Conservation (phyloP, 441 rosid genomes). For the Syzygium malaccense region DNA sequence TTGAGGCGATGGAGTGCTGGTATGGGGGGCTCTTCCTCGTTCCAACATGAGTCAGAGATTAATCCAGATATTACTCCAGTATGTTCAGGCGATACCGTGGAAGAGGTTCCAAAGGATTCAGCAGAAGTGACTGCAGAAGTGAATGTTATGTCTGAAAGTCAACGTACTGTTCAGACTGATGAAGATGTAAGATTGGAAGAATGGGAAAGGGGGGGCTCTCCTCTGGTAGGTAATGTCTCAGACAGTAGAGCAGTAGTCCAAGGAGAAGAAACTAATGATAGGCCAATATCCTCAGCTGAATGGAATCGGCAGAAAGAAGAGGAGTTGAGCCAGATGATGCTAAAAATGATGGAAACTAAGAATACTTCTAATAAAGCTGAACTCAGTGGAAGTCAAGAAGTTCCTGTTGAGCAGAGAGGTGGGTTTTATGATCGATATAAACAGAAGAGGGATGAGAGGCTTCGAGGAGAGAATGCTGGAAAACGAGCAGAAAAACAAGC, state of each 20-base stretch:
- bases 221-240: conserved; percentile 13
- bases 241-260: conserved; percentile 8
- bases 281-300: conserved; percentile 26
- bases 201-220: conserved; percentile 15
- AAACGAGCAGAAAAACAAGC: conserved; percentile 47
- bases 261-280: conserved; percentile 21
- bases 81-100: conserved; percentile 14
- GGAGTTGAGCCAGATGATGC: conserved; percentile 46
- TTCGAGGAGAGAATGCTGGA: conserved; percentile 42
- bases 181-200: conserved; percentile 17
- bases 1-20: conserved; percentile 72
- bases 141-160: conserved; percentile 12
- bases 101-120: conserved; percentile 14
- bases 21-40: conserved; percentile 29
- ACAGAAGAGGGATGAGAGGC: conserved; percentile 54
- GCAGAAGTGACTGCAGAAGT: conserved; percentile 21
- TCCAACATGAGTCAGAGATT: conserved; percentile 21
- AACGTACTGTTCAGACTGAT: conserved; percentile 12
- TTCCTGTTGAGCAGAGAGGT: conserved; percentile 37
- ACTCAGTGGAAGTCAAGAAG: conserved; percentile 15
- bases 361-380: conserved; percentile 18
- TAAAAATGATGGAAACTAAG: conserved; percentile 35
- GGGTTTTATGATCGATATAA: conserved; percentile 51
- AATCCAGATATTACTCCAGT: conserved; percentile 19
- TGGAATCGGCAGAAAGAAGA: conserved; percentile 48